phyloP scores from a whole-genome alignment of 2,329 filamentous ascomycete genomes.

The Fusarium tjaetaba region DNA sequence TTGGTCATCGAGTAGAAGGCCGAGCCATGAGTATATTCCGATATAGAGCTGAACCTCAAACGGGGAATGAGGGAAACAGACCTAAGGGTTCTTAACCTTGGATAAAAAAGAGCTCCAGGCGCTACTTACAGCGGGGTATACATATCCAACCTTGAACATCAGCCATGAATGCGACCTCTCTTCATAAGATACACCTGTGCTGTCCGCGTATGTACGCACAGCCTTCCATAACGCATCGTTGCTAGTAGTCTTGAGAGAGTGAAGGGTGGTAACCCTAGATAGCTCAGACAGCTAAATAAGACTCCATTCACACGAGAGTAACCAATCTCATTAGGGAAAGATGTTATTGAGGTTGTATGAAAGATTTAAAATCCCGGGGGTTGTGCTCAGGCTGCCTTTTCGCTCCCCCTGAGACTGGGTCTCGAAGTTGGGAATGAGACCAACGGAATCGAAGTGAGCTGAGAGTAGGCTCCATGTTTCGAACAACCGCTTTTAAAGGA shows the following conservation, averaged over 20 bases:
- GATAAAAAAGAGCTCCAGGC: no score
- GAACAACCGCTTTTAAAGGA: not conserved
- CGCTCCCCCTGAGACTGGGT: rapidly evolving
- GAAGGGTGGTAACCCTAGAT: no score
- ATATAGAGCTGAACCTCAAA: no score
- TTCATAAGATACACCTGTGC: not conserved
- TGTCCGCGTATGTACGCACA: not conserved
- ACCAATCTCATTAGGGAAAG: not conserved
- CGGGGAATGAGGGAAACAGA: no score
- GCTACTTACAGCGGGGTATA: no score
- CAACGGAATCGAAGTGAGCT: not conserved
- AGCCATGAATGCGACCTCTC: slow-evolving; percentile 9
- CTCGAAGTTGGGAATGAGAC: no score
- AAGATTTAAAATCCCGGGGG: not conserved
- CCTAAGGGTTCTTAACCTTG: no score
- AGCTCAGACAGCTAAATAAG: no score
- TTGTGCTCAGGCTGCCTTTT: not conserved
- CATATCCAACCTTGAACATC: no score
- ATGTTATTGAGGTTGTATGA: not conserved
- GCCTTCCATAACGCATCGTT: slow-evolving; percentile 1
- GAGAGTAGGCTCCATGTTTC: not conserved
- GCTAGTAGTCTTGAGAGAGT: not conserved
- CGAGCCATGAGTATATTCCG: no score
- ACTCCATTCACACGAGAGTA: not conserved
- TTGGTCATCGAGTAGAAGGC: no score